Evolutionary conservation across 1,284 basidiomycete genomes (phyloP), one percentile per base, ranked within the genome.

Genomic region (Cystobasidium slooffiae): DNA sequence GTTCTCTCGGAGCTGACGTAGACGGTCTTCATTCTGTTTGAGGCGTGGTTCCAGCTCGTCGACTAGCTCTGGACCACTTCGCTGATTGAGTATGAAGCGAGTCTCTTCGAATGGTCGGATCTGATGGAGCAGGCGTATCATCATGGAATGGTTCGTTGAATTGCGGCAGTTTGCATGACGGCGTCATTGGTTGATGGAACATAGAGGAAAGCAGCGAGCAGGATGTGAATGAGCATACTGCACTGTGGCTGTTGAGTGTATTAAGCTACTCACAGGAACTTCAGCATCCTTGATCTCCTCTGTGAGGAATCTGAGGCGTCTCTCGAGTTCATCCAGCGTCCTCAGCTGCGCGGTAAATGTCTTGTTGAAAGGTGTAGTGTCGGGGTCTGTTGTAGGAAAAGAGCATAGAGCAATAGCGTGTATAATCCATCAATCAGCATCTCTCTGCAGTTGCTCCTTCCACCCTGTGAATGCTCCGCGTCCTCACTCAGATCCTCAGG

Each of bases 321-420:
- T 91, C 37, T 92, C 90, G 91, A 97, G 96, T 81, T 99, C 95
- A 82, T 97, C 94, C 72, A 97, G 88, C 75, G 75, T 70, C 55
- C 96, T 90, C 78, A 99, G 94, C 82, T 97, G 95, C 58, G 91
- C 91, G 75, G 97, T 94, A 82, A 96, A 99, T 6, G 96, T 94
- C 77, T 97, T 93, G 87, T 99, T 97, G 86, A 99, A 99, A 24
- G 96, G 91, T 82, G 96, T 97, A 78, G 98, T 89, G 75, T 89
- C 88, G 18, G 95, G 93, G 83, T 99, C 98, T 80, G 98, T 86
- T 94, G 97, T 81, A 31, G 55, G 7, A 31, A 44, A 52, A 66
- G 58, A 16, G 20, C 22, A 14, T 49, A 31, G 31, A 31, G 2
- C 51, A 68, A 49, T 12, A 46, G 10, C 47, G 10, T 20, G 31